Conservation (phyloP, 306 rosid species). For the Ochetophila trinervis region DNA sequence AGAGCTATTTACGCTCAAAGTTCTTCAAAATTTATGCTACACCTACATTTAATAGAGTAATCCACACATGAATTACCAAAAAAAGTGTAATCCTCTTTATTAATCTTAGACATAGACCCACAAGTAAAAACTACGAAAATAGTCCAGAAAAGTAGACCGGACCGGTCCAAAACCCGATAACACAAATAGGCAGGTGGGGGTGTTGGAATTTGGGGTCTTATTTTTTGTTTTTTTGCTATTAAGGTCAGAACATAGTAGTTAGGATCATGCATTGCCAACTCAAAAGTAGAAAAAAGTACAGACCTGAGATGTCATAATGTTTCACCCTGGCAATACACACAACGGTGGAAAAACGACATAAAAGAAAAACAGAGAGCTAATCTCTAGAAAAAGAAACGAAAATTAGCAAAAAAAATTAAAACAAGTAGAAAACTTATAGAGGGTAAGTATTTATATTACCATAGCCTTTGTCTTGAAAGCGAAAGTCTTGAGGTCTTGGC, state of each 20-base stretch:
- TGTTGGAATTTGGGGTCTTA: not conserved
- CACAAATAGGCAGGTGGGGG: constrained; percentile 4
- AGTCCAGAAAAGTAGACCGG: constrained; percentile 13
- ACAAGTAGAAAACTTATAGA: not conserved
- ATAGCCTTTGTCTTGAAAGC: constrained; percentile 84
- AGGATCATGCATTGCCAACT: constrained; percentile 19
- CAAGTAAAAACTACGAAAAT: not conserved
- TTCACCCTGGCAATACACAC: constrained; percentile 12
- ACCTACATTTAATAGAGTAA: too few species aligned
- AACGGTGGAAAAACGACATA: not conserved
- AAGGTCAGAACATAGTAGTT: too few species aligned
- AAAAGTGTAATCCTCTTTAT: too few species aligned
- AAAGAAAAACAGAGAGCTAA: not conserved
- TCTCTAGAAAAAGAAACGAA: not conserved
- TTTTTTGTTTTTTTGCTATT: too few species aligned
- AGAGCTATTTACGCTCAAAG: too few species aligned
- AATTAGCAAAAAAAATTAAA: not conserved
- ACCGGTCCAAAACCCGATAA: not conserved
- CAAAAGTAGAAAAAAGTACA: constrained; percentile 1
- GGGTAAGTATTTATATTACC: constrained; percentile 35
- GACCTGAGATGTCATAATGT: constrained; percentile 4
- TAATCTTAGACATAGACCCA: not conserved
- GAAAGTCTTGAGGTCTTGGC: constrained; percentile 67
- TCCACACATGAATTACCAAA: too few species aligned
- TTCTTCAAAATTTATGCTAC: too few species aligned